These are phyloP conservation scores for Rhizophora mangle DNA, from an alignment of 345 rosid genomes.

Conservation along the genomic window DNA sequence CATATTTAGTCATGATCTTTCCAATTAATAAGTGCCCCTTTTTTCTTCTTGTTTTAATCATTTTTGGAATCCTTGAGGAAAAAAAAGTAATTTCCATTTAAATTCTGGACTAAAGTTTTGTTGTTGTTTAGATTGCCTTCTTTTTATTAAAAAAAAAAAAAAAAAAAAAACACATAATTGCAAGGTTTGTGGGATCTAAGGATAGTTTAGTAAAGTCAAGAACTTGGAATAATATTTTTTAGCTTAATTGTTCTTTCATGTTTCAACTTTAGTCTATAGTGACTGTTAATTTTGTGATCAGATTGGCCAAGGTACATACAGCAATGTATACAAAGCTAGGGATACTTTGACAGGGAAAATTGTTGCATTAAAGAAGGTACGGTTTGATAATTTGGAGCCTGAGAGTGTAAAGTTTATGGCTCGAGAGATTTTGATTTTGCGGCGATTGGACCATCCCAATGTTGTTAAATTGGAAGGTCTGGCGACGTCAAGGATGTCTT, in stretches of 20 bases:
- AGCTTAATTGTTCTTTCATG: not conserved
- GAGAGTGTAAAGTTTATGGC: conserved; percentile 37
- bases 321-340: conserved; percentile 36
- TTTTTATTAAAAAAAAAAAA: not conserved
- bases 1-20: not conserved
- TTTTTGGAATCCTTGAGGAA: too few species aligned
- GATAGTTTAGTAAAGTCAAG: not conserved
- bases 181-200: too few species aligned
- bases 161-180: not conserved
- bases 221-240: not conserved
- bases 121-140: not conserved
- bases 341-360: conserved; percentile 32
- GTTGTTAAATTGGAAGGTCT: conserved; percentile 31
- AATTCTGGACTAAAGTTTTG: too few species aligned
- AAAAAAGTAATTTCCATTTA: too few species aligned
- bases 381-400: conserved; percentile 33
- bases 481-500: conserved; percentile 35
- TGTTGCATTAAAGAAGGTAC: conserved; percentile 35
- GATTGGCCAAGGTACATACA: conserved; percentile 37
- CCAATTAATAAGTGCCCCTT: too few species aligned
- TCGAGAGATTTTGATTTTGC: conserved; percentile 31
- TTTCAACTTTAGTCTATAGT: not conserved
- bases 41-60: too few species aligned
- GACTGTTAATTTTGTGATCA: conserved; percentile 7
- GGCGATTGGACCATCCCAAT: conserved; percentile 34